A percentile compares a stretch with the other conserved stretches of the same genome.
Evolutionary conservation across 2,329 filamentous ascomycete species (phyloP).

Genomic region (Penicillium psychrosexuale): DNA sequence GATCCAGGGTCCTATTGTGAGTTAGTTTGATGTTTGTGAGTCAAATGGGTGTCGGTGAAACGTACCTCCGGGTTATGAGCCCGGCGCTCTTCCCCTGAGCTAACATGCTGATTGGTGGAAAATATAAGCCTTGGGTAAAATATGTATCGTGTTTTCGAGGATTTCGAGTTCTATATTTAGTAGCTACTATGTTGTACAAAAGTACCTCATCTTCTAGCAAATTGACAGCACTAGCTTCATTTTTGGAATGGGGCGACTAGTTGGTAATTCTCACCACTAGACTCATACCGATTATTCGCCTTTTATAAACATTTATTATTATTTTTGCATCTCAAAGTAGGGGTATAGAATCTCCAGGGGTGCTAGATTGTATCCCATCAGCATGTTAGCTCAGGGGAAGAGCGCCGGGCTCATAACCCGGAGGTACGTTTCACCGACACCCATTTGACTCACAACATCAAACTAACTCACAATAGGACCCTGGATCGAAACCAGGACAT

Average conservation of each 20-base stretch:
- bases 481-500: constrained; percentile 5
- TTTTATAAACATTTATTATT: too few relatives aligned
- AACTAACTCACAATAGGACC: background rate
- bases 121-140: background rate
- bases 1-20: background rate
- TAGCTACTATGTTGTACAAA: background rate
- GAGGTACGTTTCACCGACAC: constrained; percentile 25
- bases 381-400: constrained; percentile 47
- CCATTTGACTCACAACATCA: background rate
- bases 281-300: too few relatives aligned
- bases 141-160: too few relatives aligned
- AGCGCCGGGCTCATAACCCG: constrained; percentile 50
- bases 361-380: constrained; percentile 3
- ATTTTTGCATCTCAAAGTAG: too few relatives aligned
- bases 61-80: constrained; percentile 47
- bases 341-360: too few relatives aligned
- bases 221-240: background rate
- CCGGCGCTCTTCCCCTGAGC: constrained; percentile 48
- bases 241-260: background rate
- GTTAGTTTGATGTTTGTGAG: background rate
- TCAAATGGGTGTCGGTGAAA: background rate
- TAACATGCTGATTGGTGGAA: constrained; percentile 35
- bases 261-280: too few relatives aligned
- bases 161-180: background rate
- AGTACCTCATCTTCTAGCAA: background rate